Conservation (phyloP, 2,329 filamentous ascomycete species). For the Tolypocladium tundrense region DNA sequence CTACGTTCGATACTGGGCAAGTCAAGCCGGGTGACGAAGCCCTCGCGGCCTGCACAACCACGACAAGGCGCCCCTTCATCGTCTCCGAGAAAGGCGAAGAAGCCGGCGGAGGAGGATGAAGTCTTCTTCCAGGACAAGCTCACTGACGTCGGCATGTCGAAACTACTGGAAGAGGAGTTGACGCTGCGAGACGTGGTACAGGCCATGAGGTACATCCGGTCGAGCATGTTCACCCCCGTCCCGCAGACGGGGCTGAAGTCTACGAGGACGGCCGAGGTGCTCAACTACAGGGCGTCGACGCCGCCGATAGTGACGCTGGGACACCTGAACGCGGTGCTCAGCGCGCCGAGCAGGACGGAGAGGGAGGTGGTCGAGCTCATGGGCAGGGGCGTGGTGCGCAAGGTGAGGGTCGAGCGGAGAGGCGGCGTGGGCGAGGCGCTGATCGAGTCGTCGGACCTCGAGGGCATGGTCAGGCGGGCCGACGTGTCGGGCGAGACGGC, state of each 20-base stretch:
- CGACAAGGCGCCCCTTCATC: constrained; percentile 8
- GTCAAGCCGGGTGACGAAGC: constrained; percentile 24
- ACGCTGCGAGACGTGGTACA: constrained; percentile 52
- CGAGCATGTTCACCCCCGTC: constrained; percentile 53
- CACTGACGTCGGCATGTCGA: constrained; percentile 48
- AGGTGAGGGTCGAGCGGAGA: constrained; percentile 51
- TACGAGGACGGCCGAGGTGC: constrained; percentile 49
- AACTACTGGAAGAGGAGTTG: constrained; percentile 43
- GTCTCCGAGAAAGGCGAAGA: constrained; percentile 15
- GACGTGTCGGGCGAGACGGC: constrained; percentile 31
- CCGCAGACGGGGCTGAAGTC: constrained; percentile 56
- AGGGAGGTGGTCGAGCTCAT: constrained; percentile 55
- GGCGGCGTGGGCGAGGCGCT: constrained; percentile 55
- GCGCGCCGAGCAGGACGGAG: constrained; percentile 54
- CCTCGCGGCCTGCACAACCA: constrained; percentile 6
- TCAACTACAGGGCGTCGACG: constrained; percentile 48
- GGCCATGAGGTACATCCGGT: constrained; percentile 51
- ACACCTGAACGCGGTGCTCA: constrained; percentile 55
- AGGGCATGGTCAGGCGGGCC: constrained; percentile 30
- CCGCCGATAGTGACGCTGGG: constrained; percentile 56
- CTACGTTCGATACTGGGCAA: constrained; percentile 28
- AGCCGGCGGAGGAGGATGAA: constrained; percentile 12
- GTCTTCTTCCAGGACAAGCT: constrained; percentile 35
- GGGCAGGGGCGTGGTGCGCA: constrained; percentile 45
- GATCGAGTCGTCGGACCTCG: constrained; percentile 47